Base-by-base conservation (phyloP, 768 basidiomycete genomes). In the Cytidiella melzeri region DNA sequence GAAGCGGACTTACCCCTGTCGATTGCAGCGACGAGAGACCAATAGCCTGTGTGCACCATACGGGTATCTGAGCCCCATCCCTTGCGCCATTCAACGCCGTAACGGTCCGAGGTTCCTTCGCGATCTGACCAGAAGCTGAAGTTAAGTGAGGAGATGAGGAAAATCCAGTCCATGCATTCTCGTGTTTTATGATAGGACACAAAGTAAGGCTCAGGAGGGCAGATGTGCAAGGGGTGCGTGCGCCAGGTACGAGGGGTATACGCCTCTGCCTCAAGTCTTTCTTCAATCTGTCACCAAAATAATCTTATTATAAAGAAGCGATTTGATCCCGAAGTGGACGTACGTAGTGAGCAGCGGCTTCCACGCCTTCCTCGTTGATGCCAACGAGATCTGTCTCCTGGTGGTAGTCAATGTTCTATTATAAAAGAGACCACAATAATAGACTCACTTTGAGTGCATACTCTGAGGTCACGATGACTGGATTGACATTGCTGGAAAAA, bases 121-220 rank as follows among this genome's bases (percentile, higher is more conserved):
- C 66, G 73, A 60, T 84, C 81, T 0, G 85, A 91, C 92, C 93
- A 94, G 65, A 90, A 95, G 58, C 78, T 87, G 65, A 90, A 95
- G 65, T 92, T 95, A 44, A 91, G 75, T 13, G 83, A 77, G 2
- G 86, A 92, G 37, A 94, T 83, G 52, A 89, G 77, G 66, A 94
- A 93, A 51, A 94, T 84, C 91, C 91, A 94, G 67, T 92, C 71
- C 24, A 93, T 69, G 41, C 75, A 77, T 37, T 70, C 66, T 61
- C 70, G 76, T 34, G 80, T 86, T 51, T 72, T 65, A 6, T 81
- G 75, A 47, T 83, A 46, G 66, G 11, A 67, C 58, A 7, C 76
- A 61, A 52, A 74, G 67, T 65, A 81, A 0, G 81, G 80, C 54
- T 86, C 82, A 0, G 77, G 69, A 6, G 91, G 86, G 57, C 77